phyloP scores from a whole-genome alignment of 1,284 basidiomycete genomes.

The Moesziomyces sp. region DNA sequence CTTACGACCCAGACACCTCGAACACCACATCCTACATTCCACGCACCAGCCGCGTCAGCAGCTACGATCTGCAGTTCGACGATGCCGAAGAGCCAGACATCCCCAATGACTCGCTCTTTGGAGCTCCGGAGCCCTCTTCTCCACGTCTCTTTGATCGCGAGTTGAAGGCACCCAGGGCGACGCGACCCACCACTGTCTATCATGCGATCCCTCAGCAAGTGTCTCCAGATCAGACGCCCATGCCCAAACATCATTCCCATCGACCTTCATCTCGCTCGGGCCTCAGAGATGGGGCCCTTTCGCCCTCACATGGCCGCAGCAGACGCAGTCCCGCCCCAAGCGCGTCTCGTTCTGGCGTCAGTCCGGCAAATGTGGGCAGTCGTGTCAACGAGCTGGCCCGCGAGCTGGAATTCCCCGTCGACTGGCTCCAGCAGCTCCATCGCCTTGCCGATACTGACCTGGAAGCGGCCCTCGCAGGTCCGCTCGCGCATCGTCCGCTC shows the following conservation, averaged over 20 bases:
- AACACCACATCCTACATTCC: conserved; percentile 32
- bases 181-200: conserved; percentile 6
- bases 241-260: conserved; percentile 30
- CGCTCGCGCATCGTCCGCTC: conserved; percentile 30
- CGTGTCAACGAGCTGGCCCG: conserved; percentile 27
- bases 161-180: conserved; percentile 10
- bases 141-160: conserved; percentile 30
- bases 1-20: not conserved
- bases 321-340: conserved; percentile 21
- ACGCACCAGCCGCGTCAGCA: conserved; percentile 42
- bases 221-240: conserved; percentile 44
- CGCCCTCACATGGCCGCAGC: conserved; percentile 20
- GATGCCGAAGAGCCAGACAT: conserved; percentile 39
- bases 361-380: not conserved
- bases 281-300: conserved; percentile 20
- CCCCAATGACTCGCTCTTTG: conserved; percentile 39
- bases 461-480: conserved; percentile 34
- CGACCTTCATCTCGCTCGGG: conserved; percentile 30
- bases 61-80: conserved; percentile 48
- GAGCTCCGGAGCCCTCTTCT: conserved; percentile 16
- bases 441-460: conserved; percentile 24
- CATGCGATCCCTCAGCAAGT: conserved; percentile 1
- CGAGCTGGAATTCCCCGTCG: conserved; percentile 33
- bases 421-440: conserved; percentile 42
- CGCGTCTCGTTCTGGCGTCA: conserved; percentile 7